Base-by-base conservation (phyloP, 2,329 filamentous ascomycete species). In the Mollisiaceae sp. region DNA sequence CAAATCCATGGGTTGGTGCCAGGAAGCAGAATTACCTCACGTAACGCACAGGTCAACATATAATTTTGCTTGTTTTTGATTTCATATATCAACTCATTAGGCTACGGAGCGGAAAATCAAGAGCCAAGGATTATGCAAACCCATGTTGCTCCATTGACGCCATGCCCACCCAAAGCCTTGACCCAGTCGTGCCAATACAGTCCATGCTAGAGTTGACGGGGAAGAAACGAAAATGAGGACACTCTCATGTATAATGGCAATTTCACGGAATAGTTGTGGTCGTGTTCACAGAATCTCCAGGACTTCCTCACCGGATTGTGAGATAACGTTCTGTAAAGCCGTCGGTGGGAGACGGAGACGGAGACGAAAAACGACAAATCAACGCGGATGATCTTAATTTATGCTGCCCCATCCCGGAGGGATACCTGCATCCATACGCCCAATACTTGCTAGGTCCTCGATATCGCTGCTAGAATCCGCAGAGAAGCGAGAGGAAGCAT, bases 81-180 rank as follows among this genome's bases (percentile, higher is more conserved):
- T 45, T 50, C 45, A 20, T 35, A 54, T 54, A 54, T 54, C 50
- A 54, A 35, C 24, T 54, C 50, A 54, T 54, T 54, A 54, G 24
- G 22, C 50, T 54, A 32, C 27, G 18, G 50, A 54, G 50, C 50
- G 50, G 50, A 54, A 54, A 54, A 32, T 32, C 50, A 54, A 35
- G 27, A 54, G 50, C 50, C 22, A 18, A 27, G 24, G 50, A 54
- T 35, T 54, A 50, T 50, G 45, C 45, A 35, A 54, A 54, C 50
- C 50, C 24, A 54, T 11, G 8, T 27, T 54, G 50, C 50, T 32
- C 50, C 50, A 54, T 54, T 35, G 50, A 32, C 50, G 50, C 50
- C 50, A 32, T 54, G 50, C 24, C 50, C 50, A 27, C 27, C 24
- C 50, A 54, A 54, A 54, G 50, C 27, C 50, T 24, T 32, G 50